Base-by-base conservation (phyloP, 192 early-diverging fungal genomes). In the Helicostylum pulchrum region DNA sequence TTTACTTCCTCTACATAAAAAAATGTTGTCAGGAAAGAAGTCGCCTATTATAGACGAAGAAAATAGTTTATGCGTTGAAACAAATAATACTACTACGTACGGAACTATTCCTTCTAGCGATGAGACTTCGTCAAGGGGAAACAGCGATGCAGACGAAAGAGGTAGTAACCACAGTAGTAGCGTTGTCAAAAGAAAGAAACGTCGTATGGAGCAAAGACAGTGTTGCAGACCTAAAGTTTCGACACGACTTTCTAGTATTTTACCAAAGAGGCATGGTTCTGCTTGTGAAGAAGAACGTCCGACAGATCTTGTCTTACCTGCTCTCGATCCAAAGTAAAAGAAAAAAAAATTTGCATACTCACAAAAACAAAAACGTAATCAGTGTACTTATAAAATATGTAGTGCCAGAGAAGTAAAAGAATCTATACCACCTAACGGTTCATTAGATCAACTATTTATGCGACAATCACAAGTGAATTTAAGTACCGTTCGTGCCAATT, bases 401-500 rank as follows among this genome's bases (percentile, higher is more conserved):
- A 47, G 59, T 61, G 67, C 67, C 4, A 50, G 53, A 46, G 67
- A 68, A 55, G 67, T 68, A 1, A 61, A 43, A 21, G 67, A 34
- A 47, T 60, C 67, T 8, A 62, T 62, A 12, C 50, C 51, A 1
- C 36, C 60, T 19, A 17, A 43, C 7, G 26, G 45, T 7, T 45
- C 60, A 34, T 31, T 68, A 34, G 67, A 68, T 30, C 67, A 68
- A 23, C 23, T 68, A 23, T 61, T 61, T 10, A 21, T 61, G 43
- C 48, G 60, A 23, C 36, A 61, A 36, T 55, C 67, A 4, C 58
- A 68, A 36, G 52, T 68, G 43, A 68, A 68, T 45, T 39, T 68
- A 31, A 68, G 67, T 12, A 68, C 67, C 3, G 60, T 68, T 0
- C 58, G 67, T 44, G 43, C 49, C n/a, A 68, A 68, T 30, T 68